Conservation (phyloP, 805 yeast genomes). For the Metschnikowia anglica region DNA sequence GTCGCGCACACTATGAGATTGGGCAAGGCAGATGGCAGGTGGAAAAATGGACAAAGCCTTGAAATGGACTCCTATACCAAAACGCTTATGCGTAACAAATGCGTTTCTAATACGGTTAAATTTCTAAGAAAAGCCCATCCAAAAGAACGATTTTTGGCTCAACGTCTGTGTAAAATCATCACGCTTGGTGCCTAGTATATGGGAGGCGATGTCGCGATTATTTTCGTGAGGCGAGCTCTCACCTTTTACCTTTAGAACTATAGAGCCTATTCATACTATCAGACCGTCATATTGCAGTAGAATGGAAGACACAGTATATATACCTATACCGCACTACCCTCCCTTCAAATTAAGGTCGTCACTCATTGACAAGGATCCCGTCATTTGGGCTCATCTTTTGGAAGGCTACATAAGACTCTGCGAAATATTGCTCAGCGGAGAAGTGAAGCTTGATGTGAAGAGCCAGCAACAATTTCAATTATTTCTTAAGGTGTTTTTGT, state of each 20-base stretch:
- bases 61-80: no score
- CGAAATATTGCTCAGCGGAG: constrained; percentile 44
- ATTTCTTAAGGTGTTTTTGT: constrained; percentile 57
- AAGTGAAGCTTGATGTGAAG: constrained; percentile 45
- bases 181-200: no score
- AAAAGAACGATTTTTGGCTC: background rate
- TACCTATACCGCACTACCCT: constrained; percentile 70
- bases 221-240: background rate
- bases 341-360: constrained; percentile 74
- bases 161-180: no score
- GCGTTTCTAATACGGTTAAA: no score
- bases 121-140: background rate
- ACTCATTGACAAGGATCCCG: constrained; percentile 80
- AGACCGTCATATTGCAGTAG: background rate
- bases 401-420: constrained; percentile 60
- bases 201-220: constrained; percentile 5
- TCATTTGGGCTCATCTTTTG: constrained; percentile 73
- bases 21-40: no score
- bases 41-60: no score
- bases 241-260: no score
- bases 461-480: constrained; percentile 57
- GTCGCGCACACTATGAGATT: no score
- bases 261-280: no score
- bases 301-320: constrained; percentile 23
- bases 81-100: no score